Evolutionary conservation across 78 protist species (phyloP), one percentile per base, ranked within the genome.

Genomic region (Speleostelium caveatum): DNA sequence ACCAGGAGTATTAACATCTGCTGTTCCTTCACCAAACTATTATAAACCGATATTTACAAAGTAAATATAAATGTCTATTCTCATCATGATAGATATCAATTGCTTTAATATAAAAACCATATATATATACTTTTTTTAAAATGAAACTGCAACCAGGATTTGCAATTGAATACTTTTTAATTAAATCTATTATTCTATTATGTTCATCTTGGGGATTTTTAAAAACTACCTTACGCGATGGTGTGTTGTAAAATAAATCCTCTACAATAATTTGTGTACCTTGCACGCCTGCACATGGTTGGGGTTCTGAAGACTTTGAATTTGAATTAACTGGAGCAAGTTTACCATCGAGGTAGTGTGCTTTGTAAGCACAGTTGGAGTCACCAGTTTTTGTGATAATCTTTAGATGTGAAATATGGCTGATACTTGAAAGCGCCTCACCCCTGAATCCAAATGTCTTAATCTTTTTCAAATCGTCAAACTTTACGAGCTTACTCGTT

Each of bases 381-480:
- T 55, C 96, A 1, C 16, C 60, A 0, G 98, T 96, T 92, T 51
- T 88, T 2, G 99, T 75, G n/a, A 94, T 73, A 51, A 99, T 94
- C 35, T 93, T 65, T 32, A 99, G 69, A 49, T 95, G 98, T 2
- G 99, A 97, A 3, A 97, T 96, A 60, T 96, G 97, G 2, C 97
- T 85, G 26, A 99, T 96, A 51, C 96, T 74, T 2, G 99, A 99
- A n/a, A 99, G 94, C 10, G 99, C 99, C 60, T 98, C 99, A 7
- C 99, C 99, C 14, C 99, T 72, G 72, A 95, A 96, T 41, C 94
- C 90, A 75, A 78, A 93, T n/a, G 99, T 96, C 24, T 19, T 26
- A 30, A 98, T 91, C 21, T 62, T 56, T 36, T 53, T 2, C 33
- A 98, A 61, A 71, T 98, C 99, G 8, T 97, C 98, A 56, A 97